These are phyloP conservation scores for Nyctanthes arbortristis DNA, from an alignment of 257 asterid genomes.

Conservation along the genomic window DNA sequence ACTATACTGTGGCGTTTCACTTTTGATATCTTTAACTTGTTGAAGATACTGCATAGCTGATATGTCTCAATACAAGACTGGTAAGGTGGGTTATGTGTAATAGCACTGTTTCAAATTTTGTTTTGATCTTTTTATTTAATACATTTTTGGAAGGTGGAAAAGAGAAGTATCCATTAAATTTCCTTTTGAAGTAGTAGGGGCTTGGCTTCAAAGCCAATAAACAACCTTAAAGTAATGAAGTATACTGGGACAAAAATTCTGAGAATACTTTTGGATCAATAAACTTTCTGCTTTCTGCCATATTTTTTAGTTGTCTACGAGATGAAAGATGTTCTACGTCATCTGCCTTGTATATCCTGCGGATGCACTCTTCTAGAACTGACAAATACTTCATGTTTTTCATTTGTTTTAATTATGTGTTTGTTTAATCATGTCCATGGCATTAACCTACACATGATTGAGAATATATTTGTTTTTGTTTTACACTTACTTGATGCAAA, in stretches of 20 bases:
- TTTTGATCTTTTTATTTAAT: conserved; percentile 2
- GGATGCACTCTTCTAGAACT: conserved; percentile 11
- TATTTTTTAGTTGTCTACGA: too few species aligned
- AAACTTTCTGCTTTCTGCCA: too few species aligned
- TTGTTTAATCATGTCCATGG: conserved; percentile 15
- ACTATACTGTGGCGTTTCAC: background rate
- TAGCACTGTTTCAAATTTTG: conserved; percentile 17
- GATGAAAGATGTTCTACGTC: conserved; percentile 11
- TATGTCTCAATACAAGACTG: conserved; percentile 92
- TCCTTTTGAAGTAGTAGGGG: too few species aligned
- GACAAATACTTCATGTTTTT: conserved; percentile 1
- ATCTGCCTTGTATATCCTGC: conserved; percentile 15
- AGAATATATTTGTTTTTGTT: background rate
- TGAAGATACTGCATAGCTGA: conserved; percentile 96
- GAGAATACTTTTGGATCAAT: too few species aligned
- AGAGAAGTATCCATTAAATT: too few species aligned
- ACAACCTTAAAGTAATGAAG: too few species aligned
- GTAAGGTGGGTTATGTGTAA: conserved; percentile 60
- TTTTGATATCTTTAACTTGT: conserved; percentile 37
- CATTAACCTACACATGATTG: background rate
- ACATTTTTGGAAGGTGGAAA: conserved; percentile 11
- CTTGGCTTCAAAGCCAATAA: too few species aligned
- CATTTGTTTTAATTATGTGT: background rate
- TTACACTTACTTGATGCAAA: background rate
- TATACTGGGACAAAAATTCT: too few species aligned